A percentile compares a stretch with the other conserved stretches of the same genome.
phyloP scores from a whole-genome alignment of 1,139 yeast species.

The Nematodospora anomalae region DNA sequence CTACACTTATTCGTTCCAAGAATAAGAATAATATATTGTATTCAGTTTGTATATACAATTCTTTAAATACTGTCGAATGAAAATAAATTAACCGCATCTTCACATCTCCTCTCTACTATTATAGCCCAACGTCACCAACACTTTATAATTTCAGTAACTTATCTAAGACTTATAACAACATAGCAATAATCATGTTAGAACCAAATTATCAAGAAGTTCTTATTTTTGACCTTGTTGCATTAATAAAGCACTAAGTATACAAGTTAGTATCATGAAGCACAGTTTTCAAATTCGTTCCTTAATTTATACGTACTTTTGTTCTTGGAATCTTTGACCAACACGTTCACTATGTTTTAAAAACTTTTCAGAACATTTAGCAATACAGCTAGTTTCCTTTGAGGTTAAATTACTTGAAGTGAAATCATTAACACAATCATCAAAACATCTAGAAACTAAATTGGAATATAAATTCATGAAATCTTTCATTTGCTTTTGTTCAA shows the following conservation, averaged over 20 bases:
- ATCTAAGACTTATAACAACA: too few species aligned
- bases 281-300: not conserved
- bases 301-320: slow-evolving; percentile 62
- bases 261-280: slow-evolving; percentile 24
- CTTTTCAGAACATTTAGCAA: slow-evolving; percentile 92
- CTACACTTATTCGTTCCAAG: too few species aligned
- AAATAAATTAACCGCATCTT: too few species aligned
- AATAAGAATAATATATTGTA: too few species aligned
- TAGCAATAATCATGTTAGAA: too few species aligned
- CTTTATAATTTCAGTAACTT: too few species aligned
- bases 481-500: slow-evolving; percentile 97
- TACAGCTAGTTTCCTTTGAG: slow-evolving; percentile 79
- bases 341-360: slow-evolving; percentile 98
- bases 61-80: too few species aligned
- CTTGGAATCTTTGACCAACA: slow-evolving; percentile 98
- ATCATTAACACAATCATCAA: slow-evolving; percentile 95
- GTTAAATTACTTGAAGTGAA: slow-evolving; percentile 90
- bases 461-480: slow-evolving; percentile 97
- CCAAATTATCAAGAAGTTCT: too few species aligned
- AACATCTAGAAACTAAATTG: slow-evolving; percentile 92
- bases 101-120: too few species aligned
- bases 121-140: too few species aligned
- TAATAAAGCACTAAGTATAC: slow-evolving; percentile 38
- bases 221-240: slow-evolving; percentile 39
- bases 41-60: too few species aligned